Percentiles rank a stretch among this genome's conserved stretches.
These are phyloP conservation scores for Hondaea fermentalgiana DNA, from an alignment of 108 stramenopile species.

Conservation along the genomic window DNA sequence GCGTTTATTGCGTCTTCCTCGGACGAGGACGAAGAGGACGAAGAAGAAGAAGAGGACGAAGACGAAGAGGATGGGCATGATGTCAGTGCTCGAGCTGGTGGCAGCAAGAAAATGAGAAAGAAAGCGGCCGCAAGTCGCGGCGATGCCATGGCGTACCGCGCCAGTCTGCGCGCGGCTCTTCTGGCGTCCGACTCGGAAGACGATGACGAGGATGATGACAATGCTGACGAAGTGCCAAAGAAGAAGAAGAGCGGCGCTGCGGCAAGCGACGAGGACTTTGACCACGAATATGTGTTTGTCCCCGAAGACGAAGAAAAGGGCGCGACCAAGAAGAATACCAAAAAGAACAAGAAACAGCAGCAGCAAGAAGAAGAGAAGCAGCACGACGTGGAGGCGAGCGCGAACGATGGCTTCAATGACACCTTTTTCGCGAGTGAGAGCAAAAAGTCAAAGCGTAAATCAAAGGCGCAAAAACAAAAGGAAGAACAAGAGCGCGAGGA, in stretches of 20 bases:
- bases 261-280: background rate
- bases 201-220: background rate
- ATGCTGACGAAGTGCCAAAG: background rate
- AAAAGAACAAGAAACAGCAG: background rate
- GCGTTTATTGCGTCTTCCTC: background rate
- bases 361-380: background rate
- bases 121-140: background rate
- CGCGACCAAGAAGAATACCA: background rate
- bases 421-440: background rate
- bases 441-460: background rate
- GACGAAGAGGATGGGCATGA: background rate
- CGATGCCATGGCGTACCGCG: background rate
- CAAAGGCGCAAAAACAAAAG: background rate
- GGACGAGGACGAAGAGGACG: background rate
- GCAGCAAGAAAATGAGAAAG: too few species aligned
- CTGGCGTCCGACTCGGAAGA: background rate
- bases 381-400: background rate
- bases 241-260: background rate
- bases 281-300: background rate
- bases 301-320: background rate
- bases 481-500: background rate
- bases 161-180: constrained; percentile 4
- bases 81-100: too few species aligned
- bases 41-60: background rate
- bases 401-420: background rate